Evolutionary conservation across 2,329 filamentous ascomycete species (phyloP).

Genomic region (Malbranchea cinnamomea): DNA sequence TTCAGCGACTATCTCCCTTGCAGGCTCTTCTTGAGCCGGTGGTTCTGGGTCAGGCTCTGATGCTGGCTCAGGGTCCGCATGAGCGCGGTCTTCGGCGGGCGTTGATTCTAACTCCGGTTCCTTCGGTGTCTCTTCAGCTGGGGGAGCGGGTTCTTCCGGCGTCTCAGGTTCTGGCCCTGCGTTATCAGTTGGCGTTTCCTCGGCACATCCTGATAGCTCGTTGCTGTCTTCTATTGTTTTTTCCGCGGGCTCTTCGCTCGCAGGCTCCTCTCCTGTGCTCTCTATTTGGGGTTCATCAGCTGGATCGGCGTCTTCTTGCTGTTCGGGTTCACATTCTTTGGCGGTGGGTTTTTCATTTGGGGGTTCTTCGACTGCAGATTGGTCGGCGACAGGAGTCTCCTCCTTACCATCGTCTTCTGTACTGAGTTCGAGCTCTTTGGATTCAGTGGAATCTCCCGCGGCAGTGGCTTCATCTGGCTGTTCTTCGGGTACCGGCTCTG

Average conservation of each 20-base stretch:
- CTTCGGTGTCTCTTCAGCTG: no score
- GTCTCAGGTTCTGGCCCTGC: conserved; percentile 8
- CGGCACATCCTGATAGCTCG: conserved; percentile 7
- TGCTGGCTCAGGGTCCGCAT: no score
- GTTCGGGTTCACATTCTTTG: conserved; percentile 9
- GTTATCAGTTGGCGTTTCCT: conserved; percentile 6
- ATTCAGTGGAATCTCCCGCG: conserved; percentile 10
- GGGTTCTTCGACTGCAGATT: conserved; percentile 9
- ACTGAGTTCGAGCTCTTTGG: no score
- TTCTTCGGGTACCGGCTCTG: conserved; percentile 7
- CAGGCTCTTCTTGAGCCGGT: conserved; percentile 10
- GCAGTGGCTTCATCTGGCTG: conserved; percentile 9
- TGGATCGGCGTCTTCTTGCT: conserved; percentile 9
- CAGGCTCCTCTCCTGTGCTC: conserved; percentile 7
- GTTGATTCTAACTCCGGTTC: no score
- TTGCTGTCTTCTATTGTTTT: conserved; percentile 7
- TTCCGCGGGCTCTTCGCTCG: conserved; percentile 9
- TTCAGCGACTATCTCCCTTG: conserved; percentile 11
- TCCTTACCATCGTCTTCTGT: conserved; percentile 10
- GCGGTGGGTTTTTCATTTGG: conserved; percentile 9
- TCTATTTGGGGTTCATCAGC: conserved; percentile 11
- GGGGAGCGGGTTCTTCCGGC: conserved; percentile 10
- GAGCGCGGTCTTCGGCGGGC: no score
- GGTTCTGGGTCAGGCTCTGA: conserved; percentile 7
- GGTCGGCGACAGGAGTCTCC: conserved; percentile 10